Conservation (phyloP, 106 monocot species). For the Phalaenopsis equestris region DNA sequence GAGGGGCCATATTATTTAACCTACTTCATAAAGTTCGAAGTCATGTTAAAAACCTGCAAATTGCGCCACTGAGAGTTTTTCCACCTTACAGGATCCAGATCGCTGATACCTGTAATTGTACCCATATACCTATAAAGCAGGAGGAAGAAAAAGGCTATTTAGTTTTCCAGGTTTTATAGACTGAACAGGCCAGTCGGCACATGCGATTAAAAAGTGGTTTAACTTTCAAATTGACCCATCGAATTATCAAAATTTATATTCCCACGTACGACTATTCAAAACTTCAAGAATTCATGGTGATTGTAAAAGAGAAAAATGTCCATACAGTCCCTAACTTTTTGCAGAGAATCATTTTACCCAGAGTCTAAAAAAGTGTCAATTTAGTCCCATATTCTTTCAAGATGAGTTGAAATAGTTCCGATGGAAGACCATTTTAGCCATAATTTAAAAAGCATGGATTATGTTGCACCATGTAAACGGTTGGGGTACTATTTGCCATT, state of each 20-base stretch:
- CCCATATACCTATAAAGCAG: slow-evolving; percentile 76
- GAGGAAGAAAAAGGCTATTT: neutral
- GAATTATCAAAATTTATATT: too few relatives aligned
- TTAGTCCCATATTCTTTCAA: too few relatives aligned
- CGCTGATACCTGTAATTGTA: slow-evolving; percentile 88
- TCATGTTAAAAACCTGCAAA: slow-evolving; percentile 55
- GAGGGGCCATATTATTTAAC: neutral
- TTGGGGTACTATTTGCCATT: too few relatives aligned
- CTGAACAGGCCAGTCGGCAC: neutral
- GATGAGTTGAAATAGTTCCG: too few relatives aligned
- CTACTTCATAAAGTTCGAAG: neutral
- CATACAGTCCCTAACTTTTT: too few relatives aligned
- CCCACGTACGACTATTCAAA: neutral
- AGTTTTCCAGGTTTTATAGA: neutral
- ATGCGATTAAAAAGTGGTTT: neutral
- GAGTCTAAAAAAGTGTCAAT: too few relatives aligned
- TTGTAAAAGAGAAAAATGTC: too few relatives aligned
- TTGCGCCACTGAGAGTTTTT: slow-evolving; percentile 93
- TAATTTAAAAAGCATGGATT: too few relatives aligned
- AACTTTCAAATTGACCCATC: neutral
- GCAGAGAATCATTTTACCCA: too few relatives aligned
- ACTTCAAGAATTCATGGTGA: neutral
- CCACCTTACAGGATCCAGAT: slow-evolving; percentile 91
- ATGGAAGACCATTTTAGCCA: too few relatives aligned
- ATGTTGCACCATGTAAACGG: too few relatives aligned